Conservation (phyloP, 2,329 filamentous ascomycete species). For the Kalmusia sp. region DNA sequence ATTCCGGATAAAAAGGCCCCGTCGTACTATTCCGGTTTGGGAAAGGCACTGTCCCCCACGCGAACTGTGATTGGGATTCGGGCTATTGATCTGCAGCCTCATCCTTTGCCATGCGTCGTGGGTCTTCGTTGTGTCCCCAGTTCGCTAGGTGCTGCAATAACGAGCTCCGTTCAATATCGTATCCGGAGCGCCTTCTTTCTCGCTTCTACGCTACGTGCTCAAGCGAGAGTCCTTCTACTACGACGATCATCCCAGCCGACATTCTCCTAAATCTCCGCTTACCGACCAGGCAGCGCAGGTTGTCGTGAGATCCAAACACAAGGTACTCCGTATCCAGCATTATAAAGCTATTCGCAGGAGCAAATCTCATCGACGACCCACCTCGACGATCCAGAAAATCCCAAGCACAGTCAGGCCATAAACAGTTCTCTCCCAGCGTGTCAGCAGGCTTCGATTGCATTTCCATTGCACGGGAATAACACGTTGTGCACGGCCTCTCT, state of each 20-base stretch:
- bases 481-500: too few relatives aligned
- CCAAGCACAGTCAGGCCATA: too few relatives aligned
- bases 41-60: slow-evolving; percentile 11
- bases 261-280: slow-evolving; percentile 2
- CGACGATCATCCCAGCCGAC: slow-evolving; percentile 26
- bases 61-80: slow-evolving; percentile 20
- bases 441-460: too few relatives aligned
- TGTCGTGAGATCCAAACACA: too few relatives aligned
- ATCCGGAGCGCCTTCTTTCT: slow-evolving; percentile 14
- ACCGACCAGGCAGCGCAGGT: background rate
- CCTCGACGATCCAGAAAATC: too few relatives aligned
- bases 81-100: slow-evolving; percentile 30
- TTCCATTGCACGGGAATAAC: too few relatives aligned
- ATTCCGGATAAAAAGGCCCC: slow-evolving; percentile 29
- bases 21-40: slow-evolving; percentile 11
- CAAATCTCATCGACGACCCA: too few relatives aligned
- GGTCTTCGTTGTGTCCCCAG: background rate
- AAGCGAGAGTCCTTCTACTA: background rate
- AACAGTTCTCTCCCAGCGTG: too few relatives aligned
- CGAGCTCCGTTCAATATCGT: slow-evolving; percentile 5
- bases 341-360: too few relatives aligned
- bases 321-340: too few relatives aligned
- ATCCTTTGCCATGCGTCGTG: slow-evolving; percentile 10
- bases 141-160: background rate
- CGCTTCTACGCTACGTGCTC: slow-evolving; percentile 24